Evolutionary conservation across 2,329 filamentous ascomycete genomes (phyloP).

Genomic region (Colletotrichum truncatum): DNA sequence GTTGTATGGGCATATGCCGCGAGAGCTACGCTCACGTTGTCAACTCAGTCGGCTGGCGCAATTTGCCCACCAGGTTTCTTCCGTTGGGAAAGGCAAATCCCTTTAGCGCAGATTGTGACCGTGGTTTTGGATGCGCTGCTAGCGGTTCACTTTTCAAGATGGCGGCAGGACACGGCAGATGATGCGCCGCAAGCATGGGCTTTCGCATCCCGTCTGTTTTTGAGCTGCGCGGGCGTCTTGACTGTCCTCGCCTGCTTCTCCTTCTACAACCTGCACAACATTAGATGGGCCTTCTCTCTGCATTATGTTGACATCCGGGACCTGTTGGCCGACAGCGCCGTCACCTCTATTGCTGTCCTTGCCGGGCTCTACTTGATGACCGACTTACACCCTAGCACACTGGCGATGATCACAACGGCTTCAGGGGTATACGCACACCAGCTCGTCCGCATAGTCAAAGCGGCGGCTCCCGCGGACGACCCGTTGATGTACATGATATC

Average conservation of each 20-base stretch:
- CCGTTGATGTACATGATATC: constrained; percentile 17
- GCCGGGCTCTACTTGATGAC: constrained; percentile 38
- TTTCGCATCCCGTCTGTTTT: constrained; percentile 33
- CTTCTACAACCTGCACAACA: constrained; percentile 37
- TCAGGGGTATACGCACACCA: constrained; percentile 36
- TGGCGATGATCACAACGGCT: constrained; percentile 37
- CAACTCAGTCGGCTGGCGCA: constrained; percentile 37
- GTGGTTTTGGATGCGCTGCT: constrained; percentile 42
- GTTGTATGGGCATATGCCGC: constrained; percentile 43
- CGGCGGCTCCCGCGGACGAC: not conserved
- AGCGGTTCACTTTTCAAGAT: constrained; percentile 36
- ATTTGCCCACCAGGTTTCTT: constrained; percentile 39
- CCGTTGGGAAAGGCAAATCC: constrained; percentile 38
- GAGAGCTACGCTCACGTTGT: constrained; percentile 36
- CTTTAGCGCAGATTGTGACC: constrained; percentile 38
- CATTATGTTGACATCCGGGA: constrained; percentile 38
- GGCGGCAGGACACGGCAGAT: constrained; percentile 37
- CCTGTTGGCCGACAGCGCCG: constrained; percentile 39
- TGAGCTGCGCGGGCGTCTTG: constrained; percentile 36
- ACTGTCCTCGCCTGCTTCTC: constrained; percentile 39
- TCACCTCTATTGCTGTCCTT: constrained; percentile 35
- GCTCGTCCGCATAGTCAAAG: constrained; percentile 17
- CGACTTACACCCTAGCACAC: constrained; percentile 36
- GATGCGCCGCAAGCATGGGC: constrained; percentile 35
- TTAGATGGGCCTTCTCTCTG: constrained; percentile 41